Evolutionary conservation across 352 stramenopile species (phyloP).

Genomic region (Aphanomyces stellatus): DNA sequence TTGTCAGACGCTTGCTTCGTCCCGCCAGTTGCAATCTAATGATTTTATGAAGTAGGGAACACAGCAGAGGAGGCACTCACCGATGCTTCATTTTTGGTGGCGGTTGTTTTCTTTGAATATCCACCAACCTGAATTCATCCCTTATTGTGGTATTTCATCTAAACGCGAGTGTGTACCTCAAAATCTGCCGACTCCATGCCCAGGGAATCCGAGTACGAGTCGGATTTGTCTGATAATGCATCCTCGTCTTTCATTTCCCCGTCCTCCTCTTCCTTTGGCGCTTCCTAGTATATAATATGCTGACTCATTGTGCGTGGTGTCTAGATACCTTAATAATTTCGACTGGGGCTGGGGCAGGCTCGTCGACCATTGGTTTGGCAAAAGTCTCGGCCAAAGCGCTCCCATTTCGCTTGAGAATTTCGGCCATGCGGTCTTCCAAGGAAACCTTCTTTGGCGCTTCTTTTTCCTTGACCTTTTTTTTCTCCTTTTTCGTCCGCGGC

Average conservation of each 20-base stretch:
- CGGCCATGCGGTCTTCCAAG: slow-evolving; percentile 60
- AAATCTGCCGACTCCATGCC: slow-evolving; percentile 72
- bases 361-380: slow-evolving; percentile 15
- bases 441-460: slow-evolving; percentile 28
- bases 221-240: neutral
- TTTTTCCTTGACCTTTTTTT: slow-evolving; percentile 24
- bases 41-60: neutral
- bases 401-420: slow-evolving; percentile 71
- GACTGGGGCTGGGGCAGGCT: neutral
- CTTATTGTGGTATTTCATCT: neutral
- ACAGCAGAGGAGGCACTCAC: slow-evolving; percentile 20
- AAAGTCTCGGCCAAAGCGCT: slow-evolving; percentile 31
- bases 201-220: slow-evolving; percentile 56
- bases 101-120: slow-evolving; percentile 26
- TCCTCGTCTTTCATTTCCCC: slow-evolving; percentile 23
- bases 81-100: slow-evolving; percentile 32
- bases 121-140: slow-evolving; percentile 34
- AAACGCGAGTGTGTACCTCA: slow-evolving; percentile 32
- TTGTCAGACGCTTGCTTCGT: too few species aligned
- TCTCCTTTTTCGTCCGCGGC: slow-evolving; percentile 20
- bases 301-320: too few species aligned
- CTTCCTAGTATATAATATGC: neutral
- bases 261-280: slow-evolving; percentile 22
- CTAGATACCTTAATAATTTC: too few species aligned
- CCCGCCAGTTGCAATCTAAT: neutral